Evolutionary conservation across 2,329 filamentous ascomycete genomes (phyloP), one percentile per base, ranked within the genome.

Genomic region (Fusarium sp.): DNA sequence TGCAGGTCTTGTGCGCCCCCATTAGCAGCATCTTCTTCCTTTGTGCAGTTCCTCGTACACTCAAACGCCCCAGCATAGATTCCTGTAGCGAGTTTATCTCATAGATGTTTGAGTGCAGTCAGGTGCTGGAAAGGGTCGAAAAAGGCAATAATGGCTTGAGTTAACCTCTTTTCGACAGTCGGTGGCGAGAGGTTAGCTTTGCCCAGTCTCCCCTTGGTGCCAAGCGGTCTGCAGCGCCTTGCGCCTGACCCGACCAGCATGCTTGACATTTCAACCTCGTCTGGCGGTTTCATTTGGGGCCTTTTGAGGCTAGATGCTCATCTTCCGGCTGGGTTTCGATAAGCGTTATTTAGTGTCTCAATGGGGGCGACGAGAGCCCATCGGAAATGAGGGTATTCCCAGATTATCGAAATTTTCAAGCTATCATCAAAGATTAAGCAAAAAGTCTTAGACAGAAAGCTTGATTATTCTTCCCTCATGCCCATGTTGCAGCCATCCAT

Each of bases 221-320:
- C 59, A 65, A 28, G 63, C 51, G 47, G 41, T 59, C 52, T 36
- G 18, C 36, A 51, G 72, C 57, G 28, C 51, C 38, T 45, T 41
- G 42, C 58, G 45, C 38, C 49, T n/a, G 52, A 63, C 59, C 64
- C 49, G 54, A 35, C 54, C 56, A 72, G 58, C 59, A 58, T 60
- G 55, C 61, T 72, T 73, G 69, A 55, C 64, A 48, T 69, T 58
- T 72, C 54, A 55, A 47, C 55, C 59, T 73, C 49, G 31, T 55
- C 48, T 61, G 42, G 41, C 31, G 24, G 44, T 51, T 54, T 51
- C 18, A 17, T 39, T 49, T 39, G 31, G 31, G 39, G 35, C 35
- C 39, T 48, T 57, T 20, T 24, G 48, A 35, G 58, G 33, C 49
- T 66, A 20, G 31, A 26, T 36, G 35, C 24, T 33, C 24, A 55